Base-by-base conservation (phyloP, 331 rosid species). In the Quercus phellos region DNA sequence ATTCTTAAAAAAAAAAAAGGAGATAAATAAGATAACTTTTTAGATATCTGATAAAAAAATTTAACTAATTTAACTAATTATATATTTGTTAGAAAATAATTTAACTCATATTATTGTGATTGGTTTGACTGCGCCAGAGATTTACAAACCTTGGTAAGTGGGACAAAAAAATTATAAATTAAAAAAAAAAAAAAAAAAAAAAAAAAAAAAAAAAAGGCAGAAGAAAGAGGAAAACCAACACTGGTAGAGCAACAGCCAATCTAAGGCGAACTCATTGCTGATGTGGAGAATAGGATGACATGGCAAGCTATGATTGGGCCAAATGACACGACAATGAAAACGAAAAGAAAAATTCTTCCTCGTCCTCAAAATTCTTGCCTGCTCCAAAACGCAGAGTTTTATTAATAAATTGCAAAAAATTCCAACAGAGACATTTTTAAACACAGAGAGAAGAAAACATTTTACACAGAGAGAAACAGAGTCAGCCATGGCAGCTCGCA, bases 401-500 rank as follows among this genome's bases (percentile, higher is more conserved):
- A 38, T 38, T 0, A 0, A 6, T 0, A 0, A 6, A 30, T 27
- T 8, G 43, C 26, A 63, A 0, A 21, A 18, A 6, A 27, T 2
- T 27, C 0, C 12, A 43, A 5, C 60, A 56, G n/a, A 78, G 3
- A 38, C 2, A 51, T 6, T 43, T 6, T 43, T 42, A 27, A 38
- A 38, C 6, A 2, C 30, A 6, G 12, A 1, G 60, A 22, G 26
- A 54, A 18, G 43, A 17, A 5, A 77, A 70, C 73, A 55, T 50
- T 69, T 76, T 29, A 43, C 79, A 5, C 22, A 26, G 19, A 51
- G 77, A 72, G 73, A 59, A 70, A 43, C 30, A 55, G 61, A 72
- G 61, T 7, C 70, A 46, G 81, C 87, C 84, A 94, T 94, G 99
- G 79, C 92, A 70, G 84, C 97, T 81, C 93, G 97, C 24, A 92